A percentile compares a stretch with the other conserved stretches of the same genome.
These are phyloP conservation scores for Trypanosoma conorhini DNA, from an alignment of 208 protist genomes.

Conservation along the genomic window DNA sequence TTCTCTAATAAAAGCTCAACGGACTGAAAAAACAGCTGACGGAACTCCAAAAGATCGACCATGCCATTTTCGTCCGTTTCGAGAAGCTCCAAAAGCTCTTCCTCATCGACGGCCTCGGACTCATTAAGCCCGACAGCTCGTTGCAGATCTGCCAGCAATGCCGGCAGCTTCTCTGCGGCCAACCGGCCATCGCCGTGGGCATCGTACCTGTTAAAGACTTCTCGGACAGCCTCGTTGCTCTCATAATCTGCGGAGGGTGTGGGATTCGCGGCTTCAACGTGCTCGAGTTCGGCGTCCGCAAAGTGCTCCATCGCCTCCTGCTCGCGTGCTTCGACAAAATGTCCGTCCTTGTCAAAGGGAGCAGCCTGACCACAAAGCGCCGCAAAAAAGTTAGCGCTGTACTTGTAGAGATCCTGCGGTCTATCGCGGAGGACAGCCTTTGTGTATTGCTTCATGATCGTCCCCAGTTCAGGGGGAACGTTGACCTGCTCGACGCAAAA, in stretches of 20 bases:
- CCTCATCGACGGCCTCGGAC: constrained; percentile 45
- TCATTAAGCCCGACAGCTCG: constrained; percentile 42
- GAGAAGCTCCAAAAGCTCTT: constrained; percentile 56
- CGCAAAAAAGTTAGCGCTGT: constrained; percentile 94
- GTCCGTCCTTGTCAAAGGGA: constrained; percentile 79
- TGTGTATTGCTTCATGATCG: constrained; percentile 93
- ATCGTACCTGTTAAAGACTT: constrained; percentile 65
- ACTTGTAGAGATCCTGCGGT: constrained; percentile 87
- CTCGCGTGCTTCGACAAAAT: constrained; percentile 43
- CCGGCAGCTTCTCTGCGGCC: constrained; percentile 38
- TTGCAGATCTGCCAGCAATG: constrained; percentile 60
- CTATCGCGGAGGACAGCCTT: constrained; percentile 89
- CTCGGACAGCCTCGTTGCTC: constrained; percentile 43
- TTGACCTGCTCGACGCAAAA: constrained; percentile 90
- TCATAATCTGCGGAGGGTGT: constrained; percentile 3
- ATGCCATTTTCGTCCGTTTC: constrained; percentile 40
- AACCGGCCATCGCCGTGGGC: constrained; percentile 47
- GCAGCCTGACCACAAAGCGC: constrained; percentile 66
- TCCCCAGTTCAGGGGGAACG: constrained; percentile 86
- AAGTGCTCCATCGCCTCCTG: constrained; percentile 18
- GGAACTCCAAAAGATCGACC: constrained; percentile 72
- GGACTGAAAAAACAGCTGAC: constrained; percentile 62
- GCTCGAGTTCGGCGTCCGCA: constrained; percentile 1
- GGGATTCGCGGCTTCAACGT: constrained; percentile 23
- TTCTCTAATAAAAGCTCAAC: constrained; percentile 12